Conservation (phyloP, 345 rosid genomes). For the Salix arbutifolia region DNA sequence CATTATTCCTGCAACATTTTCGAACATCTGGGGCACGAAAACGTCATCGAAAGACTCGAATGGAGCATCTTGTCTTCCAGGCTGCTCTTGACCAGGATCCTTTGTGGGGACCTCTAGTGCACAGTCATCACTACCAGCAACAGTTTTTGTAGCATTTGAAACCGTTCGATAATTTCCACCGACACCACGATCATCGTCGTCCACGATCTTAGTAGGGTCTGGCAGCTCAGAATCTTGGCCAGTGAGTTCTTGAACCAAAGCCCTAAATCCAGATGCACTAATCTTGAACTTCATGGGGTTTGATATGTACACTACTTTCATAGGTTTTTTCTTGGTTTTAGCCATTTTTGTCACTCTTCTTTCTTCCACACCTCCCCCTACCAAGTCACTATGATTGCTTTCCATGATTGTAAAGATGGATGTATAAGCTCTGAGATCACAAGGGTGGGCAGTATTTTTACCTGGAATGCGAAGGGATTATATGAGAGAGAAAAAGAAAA, state of each 20-base stretch:
- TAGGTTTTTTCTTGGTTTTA: slow-evolving; percentile 18
- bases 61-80: not conserved
- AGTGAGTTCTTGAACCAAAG: slow-evolving; percentile 48
- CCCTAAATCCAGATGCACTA: slow-evolving; percentile 39
- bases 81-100: not conserved
- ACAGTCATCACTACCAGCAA: not conserved
- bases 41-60: slow-evolving; percentile 24
- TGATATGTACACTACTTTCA: slow-evolving; percentile 53
- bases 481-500: not conserved
- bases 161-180: slow-evolving; percentile 4
- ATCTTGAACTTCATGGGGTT: slow-evolving; percentile 46
- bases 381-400: not conserved
- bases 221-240: slow-evolving; percentile 43
- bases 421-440: not conserved
- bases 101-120: slow-evolving; percentile 1
- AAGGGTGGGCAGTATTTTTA: not conserved
- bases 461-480: not conserved
- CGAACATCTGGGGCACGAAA: slow-evolving; percentile 29
- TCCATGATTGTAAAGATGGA: not conserved
- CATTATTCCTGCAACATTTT: slow-evolving; percentile 21
- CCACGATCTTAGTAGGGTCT: slow-evolving; percentile 12
- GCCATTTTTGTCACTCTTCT: slow-evolving; percentile 1
- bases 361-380: not conserved
- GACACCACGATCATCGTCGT: not conserved
- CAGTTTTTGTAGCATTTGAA: not conserved